These are phyloP conservation scores for Mycena epipterygia DNA, from an alignment of 768 basidiomycete species.

Conservation along the genomic window DNA sequence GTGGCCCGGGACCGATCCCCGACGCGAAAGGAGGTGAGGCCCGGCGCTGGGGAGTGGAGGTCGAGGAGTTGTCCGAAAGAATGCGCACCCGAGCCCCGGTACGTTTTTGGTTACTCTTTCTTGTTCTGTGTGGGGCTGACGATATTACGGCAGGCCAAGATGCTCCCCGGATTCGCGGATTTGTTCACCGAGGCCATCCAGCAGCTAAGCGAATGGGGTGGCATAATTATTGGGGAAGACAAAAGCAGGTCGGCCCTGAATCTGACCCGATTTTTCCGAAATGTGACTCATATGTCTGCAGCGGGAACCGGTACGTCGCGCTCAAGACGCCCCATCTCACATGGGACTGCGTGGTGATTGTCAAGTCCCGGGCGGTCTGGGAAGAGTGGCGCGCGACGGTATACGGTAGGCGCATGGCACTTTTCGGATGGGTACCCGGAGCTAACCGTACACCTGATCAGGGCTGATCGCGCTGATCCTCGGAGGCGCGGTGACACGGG, in stretches of 20 bases:
- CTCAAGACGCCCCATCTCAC: conserved; percentile 78
- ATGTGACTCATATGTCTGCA: conserved; percentile 46
- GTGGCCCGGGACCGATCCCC: conserved; percentile 42
- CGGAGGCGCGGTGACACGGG: conserved; percentile 47
- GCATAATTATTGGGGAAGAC: conserved; percentile 76
- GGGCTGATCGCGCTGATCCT: conserved; percentile 51
- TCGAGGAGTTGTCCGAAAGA: conserved; percentile 67
- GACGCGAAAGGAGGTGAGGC: conserved; percentile 77
- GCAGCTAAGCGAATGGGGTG: conserved; percentile 81
- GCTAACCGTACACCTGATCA: conserved; percentile 25
- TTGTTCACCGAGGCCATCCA: conserved; percentile 86
- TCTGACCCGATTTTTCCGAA: conserved; percentile 21
- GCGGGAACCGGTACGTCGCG: conserved; percentile 81
- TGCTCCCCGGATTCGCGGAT: conserved; percentile 66
- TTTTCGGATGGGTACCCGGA: not conserved
- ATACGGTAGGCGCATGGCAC: conserved; percentile 60
- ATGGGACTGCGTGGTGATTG: conserved; percentile 74
- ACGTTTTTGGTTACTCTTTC: conserved; percentile 30
- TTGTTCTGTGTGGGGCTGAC: not conserved
- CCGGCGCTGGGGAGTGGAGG: conserved; percentile 79
- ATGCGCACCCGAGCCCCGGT: conserved; percentile 68
- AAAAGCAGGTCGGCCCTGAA: conserved; percentile 60
- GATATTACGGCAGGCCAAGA: conserved; percentile 27
- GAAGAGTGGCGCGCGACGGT: conserved; percentile 74
- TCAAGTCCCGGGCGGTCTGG: conserved; percentile 79